These are phyloP conservation scores for Aphanomyces stellatus DNA, from an alignment of 352 stramenopile species.

Conservation along the genomic window DNA sequence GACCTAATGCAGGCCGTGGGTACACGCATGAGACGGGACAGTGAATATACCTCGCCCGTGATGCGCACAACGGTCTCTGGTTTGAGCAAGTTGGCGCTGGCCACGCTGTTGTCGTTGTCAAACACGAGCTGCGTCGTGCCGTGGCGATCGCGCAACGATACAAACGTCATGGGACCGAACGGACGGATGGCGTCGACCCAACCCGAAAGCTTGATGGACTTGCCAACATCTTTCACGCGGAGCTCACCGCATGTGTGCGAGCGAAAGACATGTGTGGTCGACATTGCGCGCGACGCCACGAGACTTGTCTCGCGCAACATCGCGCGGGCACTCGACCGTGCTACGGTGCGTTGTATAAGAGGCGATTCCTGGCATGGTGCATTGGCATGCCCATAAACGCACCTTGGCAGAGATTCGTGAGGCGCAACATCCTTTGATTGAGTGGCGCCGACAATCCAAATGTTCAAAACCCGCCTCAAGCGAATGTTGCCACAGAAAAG, in stretches of 20 bases:
- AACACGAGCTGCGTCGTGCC: constrained; percentile 76
- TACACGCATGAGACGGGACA: neutral
- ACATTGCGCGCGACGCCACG: too few relatives aligned
- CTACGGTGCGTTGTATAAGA: too few relatives aligned
- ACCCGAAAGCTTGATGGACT: constrained; percentile 58
- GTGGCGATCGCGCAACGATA: constrained; percentile 70
- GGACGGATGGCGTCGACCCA: constrained; percentile 73
- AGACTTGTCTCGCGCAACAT: too few relatives aligned
- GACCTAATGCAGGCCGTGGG: constrained; percentile 27
- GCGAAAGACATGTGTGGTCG: constrained; percentile 38
- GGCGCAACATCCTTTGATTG: neutral
- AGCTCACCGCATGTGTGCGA: constrained; percentile 72
- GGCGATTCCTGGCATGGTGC: too few relatives aligned
- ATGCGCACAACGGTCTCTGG: constrained; percentile 67
- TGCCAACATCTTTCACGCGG: constrained; percentile 35
- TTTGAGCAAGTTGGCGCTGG: constrained; percentile 36
- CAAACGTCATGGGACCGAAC: constrained; percentile 72
- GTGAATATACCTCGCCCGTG: constrained; percentile 24
- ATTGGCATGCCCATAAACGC: too few relatives aligned
- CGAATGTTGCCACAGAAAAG: neutral
- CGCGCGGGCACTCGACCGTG: too few relatives aligned
- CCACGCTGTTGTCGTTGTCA: constrained; percentile 44
- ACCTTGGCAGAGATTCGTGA: too few relatives aligned
- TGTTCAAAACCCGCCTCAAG: neutral
- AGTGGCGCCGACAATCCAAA: neutral